These are phyloP conservation scores for Psilocybe subaeruginosa DNA, from an alignment of 768 basidiomycete species.

Conservation along the genomic window DNA sequence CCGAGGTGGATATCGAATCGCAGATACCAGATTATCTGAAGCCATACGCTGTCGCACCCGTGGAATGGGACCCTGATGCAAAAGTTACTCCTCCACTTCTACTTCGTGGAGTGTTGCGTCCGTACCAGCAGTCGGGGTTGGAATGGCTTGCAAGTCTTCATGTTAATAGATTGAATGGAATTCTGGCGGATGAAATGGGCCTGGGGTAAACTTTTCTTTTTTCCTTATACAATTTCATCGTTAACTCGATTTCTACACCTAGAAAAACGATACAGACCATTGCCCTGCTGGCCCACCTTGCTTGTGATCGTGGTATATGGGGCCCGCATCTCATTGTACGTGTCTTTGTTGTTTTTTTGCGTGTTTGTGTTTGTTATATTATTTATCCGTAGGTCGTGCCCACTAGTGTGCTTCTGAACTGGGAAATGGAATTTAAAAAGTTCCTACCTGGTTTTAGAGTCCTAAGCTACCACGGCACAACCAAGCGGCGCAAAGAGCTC, in stretches of 20 bases:
- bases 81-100: slow-evolving; percentile 70
- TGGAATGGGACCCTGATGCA: slow-evolving; percentile 64
- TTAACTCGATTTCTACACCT: slow-evolving; percentile 7
- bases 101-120: slow-evolving; percentile 85
- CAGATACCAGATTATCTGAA: slow-evolving; percentile 59
- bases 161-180: slow-evolving; percentile 78
- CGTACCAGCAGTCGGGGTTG: slow-evolving; percentile 91
- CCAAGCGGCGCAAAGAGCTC: slow-evolving; percentile 87
- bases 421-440: slow-evolving; percentile 97
- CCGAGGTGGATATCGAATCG: not conserved
- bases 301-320: slow-evolving; percentile 89
- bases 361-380: slow-evolving; percentile 19
- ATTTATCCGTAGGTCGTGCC: slow-evolving; percentile 68
- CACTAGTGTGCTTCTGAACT: slow-evolving; percentile 92
- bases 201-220: slow-evolving; percentile 64
- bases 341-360: not conserved
- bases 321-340: slow-evolving; percentile 87
- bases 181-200: slow-evolving; percentile 94
- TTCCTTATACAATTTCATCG: not conserved
- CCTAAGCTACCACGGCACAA: slow-evolving; percentile 88
- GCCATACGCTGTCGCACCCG: slow-evolving; percentile 71
- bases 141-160: slow-evolving; percentile 95
- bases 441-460: slow-evolving; percentile 89
- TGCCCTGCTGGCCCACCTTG: slow-evolving; percentile 88
- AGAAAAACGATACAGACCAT: slow-evolving; percentile 99